Percentiles rank a stretch among this genome's conserved stretches.
Conservation (phyloP, 495 filamentous ascomycete genomes). For the Glarea lozoyensis region DNA sequence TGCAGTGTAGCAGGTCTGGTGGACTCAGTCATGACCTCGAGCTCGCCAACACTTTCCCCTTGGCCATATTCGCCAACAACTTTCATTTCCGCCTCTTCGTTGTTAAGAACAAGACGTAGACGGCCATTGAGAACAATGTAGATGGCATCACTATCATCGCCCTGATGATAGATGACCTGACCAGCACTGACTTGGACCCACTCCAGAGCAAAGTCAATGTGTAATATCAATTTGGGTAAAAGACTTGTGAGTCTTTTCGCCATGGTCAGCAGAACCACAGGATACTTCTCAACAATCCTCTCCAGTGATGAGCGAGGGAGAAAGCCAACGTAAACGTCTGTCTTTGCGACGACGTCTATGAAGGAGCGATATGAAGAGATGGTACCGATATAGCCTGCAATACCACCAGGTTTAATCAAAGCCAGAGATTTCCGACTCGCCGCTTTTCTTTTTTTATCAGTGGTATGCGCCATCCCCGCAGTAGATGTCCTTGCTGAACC, state of each 20-base stretch:
- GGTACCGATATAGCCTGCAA: slow-evolving; percentile 89
- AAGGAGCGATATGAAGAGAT: slow-evolving; percentile 94
- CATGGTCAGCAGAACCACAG: slow-evolving; percentile 87
- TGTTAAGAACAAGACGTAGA: slow-evolving; percentile 69
- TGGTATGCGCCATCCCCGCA: slow-evolving; percentile 21
- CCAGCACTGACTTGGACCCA: slow-evolving; percentile 96
- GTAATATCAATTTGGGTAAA: slow-evolving; percentile 82
- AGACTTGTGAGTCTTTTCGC: slow-evolving; percentile 87
- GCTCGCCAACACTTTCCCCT: slow-evolving; percentile 92
- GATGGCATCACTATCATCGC: slow-evolving; percentile 95
- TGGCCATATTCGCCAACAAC: slow-evolving; percentile 93
- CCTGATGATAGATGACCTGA: slow-evolving; percentile 88
- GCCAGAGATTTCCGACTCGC: slow-evolving; percentile 65
- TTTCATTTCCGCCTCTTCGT: slow-evolving; percentile 69
- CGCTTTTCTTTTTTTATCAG: slow-evolving; percentile 38
- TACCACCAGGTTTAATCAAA: slow-evolving; percentile 87
- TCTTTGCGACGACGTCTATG: slow-evolving; percentile 93
- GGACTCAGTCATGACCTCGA: slow-evolving; percentile 95
- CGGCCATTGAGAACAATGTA: slow-evolving; percentile 96
- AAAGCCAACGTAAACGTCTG: slow-evolving; percentile 97
- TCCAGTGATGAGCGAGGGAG: slow-evolving; percentile 80
- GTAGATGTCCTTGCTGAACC: slow-evolving; percentile 41
- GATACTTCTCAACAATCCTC: slow-evolving; percentile 83
- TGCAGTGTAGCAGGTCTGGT: slow-evolving; percentile 80
- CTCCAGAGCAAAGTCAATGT: slow-evolving; percentile 96